Evolutionary conservation across 73 alveolate genomes (phyloP).

Genomic region (Uronychia setigera): DNA sequence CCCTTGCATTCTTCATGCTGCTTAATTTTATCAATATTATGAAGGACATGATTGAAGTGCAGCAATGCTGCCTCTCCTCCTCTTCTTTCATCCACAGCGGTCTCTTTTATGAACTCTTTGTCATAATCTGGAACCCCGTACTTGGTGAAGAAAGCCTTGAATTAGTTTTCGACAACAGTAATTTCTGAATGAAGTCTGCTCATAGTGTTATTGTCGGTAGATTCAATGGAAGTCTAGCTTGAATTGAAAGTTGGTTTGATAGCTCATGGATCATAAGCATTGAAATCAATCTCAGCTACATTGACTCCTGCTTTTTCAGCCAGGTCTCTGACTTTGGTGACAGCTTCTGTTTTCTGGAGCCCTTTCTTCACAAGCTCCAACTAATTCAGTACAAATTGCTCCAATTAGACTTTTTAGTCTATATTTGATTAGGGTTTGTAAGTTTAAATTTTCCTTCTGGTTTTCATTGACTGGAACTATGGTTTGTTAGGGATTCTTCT

Average conservation of each 20-base stretch:
- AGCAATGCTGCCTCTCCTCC: constrained; percentile 31
- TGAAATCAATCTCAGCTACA: not conserved
- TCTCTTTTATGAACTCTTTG: not conserved
- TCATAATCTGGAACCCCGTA: not conserved
- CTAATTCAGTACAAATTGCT: not conserved
- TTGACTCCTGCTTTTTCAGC: constrained; percentile 3
- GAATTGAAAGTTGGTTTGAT: not conserved
- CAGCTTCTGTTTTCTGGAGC: not conserved
- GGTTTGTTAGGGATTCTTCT: too few species aligned
- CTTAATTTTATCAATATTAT: not conserved
- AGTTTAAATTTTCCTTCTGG: too few species aligned
- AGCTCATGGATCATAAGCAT: too few species aligned
- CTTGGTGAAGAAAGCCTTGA: not conserved
- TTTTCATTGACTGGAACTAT: too few species aligned
- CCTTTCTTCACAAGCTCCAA: not conserved
- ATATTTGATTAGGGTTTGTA: too few species aligned
- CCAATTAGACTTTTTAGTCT: too few species aligned
- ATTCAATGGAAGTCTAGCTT: too few species aligned
- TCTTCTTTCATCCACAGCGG: not conserved
- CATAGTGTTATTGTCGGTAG: too few species aligned
- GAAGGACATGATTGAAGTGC: constrained; percentile 10
- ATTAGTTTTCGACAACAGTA: too few species aligned
- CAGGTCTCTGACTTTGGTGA: not conserved
- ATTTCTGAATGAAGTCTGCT: too few species aligned
- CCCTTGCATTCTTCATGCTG: constrained; percentile 24